Conservation (phyloP, 75 land plant species). For the Sequoiadendron giganteum region DNA sequence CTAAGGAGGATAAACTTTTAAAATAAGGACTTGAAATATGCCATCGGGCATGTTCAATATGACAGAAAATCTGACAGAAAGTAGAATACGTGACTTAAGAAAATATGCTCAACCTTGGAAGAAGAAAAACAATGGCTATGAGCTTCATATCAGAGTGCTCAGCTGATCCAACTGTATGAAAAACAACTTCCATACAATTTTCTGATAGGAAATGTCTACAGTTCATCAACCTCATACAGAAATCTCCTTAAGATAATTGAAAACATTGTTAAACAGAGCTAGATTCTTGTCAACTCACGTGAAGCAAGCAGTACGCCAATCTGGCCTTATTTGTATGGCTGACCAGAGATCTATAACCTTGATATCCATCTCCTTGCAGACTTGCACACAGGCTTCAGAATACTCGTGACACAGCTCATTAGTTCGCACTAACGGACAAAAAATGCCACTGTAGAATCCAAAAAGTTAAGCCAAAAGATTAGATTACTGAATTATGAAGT, state of each 20-base stretch:
- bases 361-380: constrained; percentile 57
- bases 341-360: constrained; percentile 74
- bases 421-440: constrained; percentile 48
- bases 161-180: not conserved
- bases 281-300: constrained; percentile 53
- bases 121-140: not conserved
- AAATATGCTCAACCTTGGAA: not conserved
- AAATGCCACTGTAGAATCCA: constrained; percentile 3
- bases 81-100: not conserved
- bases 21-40: not conserved
- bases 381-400: constrained; percentile 76
- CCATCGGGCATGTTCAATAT: not conserved
- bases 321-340: constrained; percentile 57
- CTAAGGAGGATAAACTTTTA: not conserved
- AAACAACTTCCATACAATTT: not conserved
- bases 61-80: not conserved
- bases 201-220: not conserved
- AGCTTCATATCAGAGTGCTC: not conserved
- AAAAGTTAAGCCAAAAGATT: not conserved
- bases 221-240: not conserved
- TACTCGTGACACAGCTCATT: constrained; percentile 74
- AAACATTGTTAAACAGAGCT: not conserved
- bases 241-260: not conserved
- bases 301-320: constrained; percentile 71
- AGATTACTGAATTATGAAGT: not conserved